phyloP scores from a whole-genome alignment of 2,329 filamentous ascomycete genomes.

The Pyrenophora teres region DNA sequence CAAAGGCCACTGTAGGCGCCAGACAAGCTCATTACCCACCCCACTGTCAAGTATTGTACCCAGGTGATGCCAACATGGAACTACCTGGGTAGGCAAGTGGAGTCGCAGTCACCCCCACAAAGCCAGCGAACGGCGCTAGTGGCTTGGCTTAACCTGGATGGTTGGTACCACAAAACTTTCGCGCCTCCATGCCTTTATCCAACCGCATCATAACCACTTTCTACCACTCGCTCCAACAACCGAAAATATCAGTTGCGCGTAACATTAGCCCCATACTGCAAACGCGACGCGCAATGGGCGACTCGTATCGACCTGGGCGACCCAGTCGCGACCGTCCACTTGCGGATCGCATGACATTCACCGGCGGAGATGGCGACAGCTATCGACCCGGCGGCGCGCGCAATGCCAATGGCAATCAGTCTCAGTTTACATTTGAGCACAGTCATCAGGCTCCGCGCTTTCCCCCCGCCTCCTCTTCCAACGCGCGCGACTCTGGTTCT shows the following conservation, averaged over 20 bases:
- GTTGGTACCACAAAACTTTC: constrained; percentile 18
- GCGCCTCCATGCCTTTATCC: constrained; percentile 12
- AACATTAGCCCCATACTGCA: constrained; percentile 8
- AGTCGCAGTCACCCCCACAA: constrained; percentile 7
- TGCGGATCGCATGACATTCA: constrained; percentile 39
- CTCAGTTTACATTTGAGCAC: constrained; percentile 44
- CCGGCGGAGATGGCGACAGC: constrained; percentile 30
- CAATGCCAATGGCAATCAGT: constrained; percentile 20
- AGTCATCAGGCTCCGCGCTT: constrained; percentile 37
- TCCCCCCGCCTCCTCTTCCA: constrained; percentile 31
- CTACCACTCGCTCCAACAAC: constrained; percentile 10
- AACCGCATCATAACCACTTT: constrained; percentile 3
- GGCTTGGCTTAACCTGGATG: too few species aligned
- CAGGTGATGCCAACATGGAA: too few species aligned
- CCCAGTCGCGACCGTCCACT: constrained; percentile 30
- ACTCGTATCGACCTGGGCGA: constrained; percentile 36
- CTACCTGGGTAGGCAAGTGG: neutral
- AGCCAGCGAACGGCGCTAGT: constrained; percentile 8
- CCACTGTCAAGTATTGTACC: too few species aligned
- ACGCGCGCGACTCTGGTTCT: constrained; percentile 15
- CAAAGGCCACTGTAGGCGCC: too few species aligned
- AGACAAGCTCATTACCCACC: too few species aligned
- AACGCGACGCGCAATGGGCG: constrained; percentile 24
- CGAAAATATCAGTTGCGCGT: neutral
- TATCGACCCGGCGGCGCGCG: constrained; percentile 31